phyloP scores from a whole-genome alignment of 2,329 filamentous ascomycete genomes.

The Scopulariopsis brevicaulis region DNA sequence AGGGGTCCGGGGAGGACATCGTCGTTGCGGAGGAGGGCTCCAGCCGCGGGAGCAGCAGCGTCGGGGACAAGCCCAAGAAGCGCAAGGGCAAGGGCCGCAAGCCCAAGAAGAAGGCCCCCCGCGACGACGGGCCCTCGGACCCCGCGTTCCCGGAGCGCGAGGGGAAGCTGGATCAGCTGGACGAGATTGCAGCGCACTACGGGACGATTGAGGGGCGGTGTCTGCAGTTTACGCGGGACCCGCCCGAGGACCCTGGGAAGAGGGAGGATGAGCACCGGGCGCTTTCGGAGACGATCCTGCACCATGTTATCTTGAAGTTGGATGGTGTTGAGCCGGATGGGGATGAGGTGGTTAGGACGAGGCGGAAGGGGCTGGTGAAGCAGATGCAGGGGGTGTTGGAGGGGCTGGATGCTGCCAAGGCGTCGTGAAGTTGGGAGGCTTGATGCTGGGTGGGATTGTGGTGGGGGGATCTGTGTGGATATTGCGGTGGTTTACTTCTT shows the following conservation, averaged over 20 bases:
- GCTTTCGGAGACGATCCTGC: slow-evolving; percentile 64
- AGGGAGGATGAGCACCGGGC: slow-evolving; percentile 63
- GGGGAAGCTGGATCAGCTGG: slow-evolving; percentile 47
- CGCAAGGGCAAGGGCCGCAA: slow-evolving; percentile 23
- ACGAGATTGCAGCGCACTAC: slow-evolving; percentile 55
- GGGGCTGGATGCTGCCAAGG: slow-evolving; percentile 42
- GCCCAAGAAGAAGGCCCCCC: slow-evolving; percentile 27
- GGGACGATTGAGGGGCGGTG: slow-evolving; percentile 54
- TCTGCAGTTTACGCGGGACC: slow-evolving; percentile 45
- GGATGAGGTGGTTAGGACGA: slow-evolving; percentile 49
- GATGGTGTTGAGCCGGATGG: slow-evolving; percentile 68
- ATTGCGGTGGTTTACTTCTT: too few relatives aligned
- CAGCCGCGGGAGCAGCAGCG: slow-evolving; percentile 12
- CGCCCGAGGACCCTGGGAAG: slow-evolving; percentile 57
- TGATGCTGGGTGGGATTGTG: not conserved
- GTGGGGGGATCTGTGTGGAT: too few relatives aligned
- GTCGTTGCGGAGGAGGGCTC: slow-evolving; percentile 33
- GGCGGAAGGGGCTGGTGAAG: slow-evolving; percentile 62
- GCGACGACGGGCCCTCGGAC: slow-evolving; percentile 14
- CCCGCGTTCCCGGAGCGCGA: slow-evolving; percentile 12
- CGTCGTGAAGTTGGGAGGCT: not conserved
- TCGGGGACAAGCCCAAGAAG: slow-evolving; percentile 11
- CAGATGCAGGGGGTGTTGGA: slow-evolving; percentile 58
- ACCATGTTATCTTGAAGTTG: slow-evolving; percentile 64
- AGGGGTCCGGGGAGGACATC: slow-evolving; percentile 30